Percentiles rank a stretch among this genome's conserved stretches.
These are phyloP conservation scores for Coemansia sp. DNA, from an alignment of 192 early-diverging fungal genomes.

Conservation along the genomic window DNA sequence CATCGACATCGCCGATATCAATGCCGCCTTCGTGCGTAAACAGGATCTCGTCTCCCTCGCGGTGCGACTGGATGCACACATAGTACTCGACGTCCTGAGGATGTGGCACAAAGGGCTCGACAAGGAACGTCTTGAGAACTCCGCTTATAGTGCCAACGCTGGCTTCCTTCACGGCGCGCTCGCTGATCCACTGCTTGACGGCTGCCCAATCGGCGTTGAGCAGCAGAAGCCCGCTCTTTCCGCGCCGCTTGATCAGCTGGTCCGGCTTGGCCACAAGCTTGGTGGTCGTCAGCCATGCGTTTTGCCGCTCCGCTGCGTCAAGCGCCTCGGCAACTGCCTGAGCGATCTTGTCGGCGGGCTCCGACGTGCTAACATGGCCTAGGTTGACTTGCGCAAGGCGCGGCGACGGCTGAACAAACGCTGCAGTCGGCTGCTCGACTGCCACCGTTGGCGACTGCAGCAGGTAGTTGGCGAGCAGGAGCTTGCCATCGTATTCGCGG, in stretches of 20 bases:
- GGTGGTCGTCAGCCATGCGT: slow-evolving; percentile 77
- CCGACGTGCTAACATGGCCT: slow-evolving; percentile 54
- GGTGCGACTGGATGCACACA: slow-evolving; percentile 92
- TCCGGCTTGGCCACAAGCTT: slow-evolving; percentile 98
- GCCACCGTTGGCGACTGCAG: slow-evolving; percentile 67
- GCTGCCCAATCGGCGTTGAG: slow-evolving; percentile 88
- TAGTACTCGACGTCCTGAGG: slow-evolving; percentile 92
- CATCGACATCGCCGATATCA: slow-evolving; percentile 97
- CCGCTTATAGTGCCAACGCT: slow-evolving; percentile 82
- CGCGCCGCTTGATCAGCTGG: slow-evolving; percentile 96
- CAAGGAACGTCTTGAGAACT: slow-evolving; percentile 88
- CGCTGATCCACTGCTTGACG: slow-evolving; percentile 86
- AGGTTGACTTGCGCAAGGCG: slow-evolving; percentile 80
- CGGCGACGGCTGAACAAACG: slow-evolving; percentile 70
- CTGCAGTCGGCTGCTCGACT: slow-evolving; percentile 51
- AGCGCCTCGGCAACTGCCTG: slow-evolving; percentile 67
- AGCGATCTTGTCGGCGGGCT: slow-evolving; percentile 57
- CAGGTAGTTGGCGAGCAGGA: slow-evolving; percentile 87
- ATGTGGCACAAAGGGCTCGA: slow-evolving; percentile 95
- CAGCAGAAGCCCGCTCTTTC: slow-evolving; percentile 91
- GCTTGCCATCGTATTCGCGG: slow-evolving; percentile 98
- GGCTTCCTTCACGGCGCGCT: slow-evolving; percentile 83
- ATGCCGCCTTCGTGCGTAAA: slow-evolving; percentile 99
- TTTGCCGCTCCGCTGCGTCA: slow-evolving; percentile 64
- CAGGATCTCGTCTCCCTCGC: slow-evolving; percentile 93